These are phyloP conservation scores for Boletus calvinii DNA, from an alignment of 1,284 basidiomycete species.

Conservation along the genomic window DNA sequence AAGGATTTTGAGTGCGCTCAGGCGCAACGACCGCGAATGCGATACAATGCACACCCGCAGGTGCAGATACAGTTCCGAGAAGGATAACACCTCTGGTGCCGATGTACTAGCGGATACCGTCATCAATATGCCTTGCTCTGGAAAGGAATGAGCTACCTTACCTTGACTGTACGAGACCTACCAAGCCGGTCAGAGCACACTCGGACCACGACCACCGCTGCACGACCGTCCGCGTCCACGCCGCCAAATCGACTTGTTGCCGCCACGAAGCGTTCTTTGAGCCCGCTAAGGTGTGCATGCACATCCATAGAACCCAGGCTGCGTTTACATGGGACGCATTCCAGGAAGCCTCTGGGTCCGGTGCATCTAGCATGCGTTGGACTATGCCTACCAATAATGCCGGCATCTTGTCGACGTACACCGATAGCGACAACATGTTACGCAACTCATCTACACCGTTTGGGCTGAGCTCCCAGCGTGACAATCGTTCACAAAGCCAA, in stretches of 20 bases:
- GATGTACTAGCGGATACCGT: constrained; percentile 14
- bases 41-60: constrained; percentile 53
- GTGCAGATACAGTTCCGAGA: constrained; percentile 47
- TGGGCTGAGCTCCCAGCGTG: constrained; percentile 33
- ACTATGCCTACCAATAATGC: constrained; percentile 51
- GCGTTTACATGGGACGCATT: constrained; percentile 39
- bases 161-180: constrained; percentile 50
- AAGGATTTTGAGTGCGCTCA: constrained; percentile 57
- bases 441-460: constrained; percentile 41
- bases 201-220: constrained; percentile 60
- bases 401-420: constrained; percentile 46
- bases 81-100: constrained; percentile 28
- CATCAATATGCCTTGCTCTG: background rate
- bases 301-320: constrained; percentile 53
- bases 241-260: constrained; percentile 41
- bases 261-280: constrained; percentile 41
- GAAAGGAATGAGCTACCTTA: constrained; percentile 27
- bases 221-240: constrained; percentile 48
- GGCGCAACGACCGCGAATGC: constrained; percentile 56
- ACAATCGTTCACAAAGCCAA: constrained; percentile 39
- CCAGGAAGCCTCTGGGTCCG: constrained; percentile 37
- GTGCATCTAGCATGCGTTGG: constrained; percentile 40
- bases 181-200: constrained; percentile 53
- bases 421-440: constrained; percentile 51
- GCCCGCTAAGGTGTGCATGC: constrained; percentile 46